Evolutionary conservation across 2,329 filamentous ascomycete species (phyloP).

Genomic region (Trichoderma sp.): DNA sequence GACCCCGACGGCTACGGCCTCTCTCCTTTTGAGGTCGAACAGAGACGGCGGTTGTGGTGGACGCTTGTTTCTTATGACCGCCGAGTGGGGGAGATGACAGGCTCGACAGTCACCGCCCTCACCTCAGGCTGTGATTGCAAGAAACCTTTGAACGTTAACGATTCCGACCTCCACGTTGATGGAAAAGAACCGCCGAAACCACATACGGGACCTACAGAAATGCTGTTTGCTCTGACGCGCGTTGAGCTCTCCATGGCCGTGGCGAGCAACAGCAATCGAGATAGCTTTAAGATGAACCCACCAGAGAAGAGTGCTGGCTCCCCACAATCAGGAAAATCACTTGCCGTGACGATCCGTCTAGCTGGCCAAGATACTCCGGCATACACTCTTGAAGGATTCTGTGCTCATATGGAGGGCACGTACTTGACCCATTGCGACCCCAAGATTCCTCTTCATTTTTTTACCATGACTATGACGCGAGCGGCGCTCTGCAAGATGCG

Average conservation of each 20-base stretch:
- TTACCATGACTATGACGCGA: constrained; percentile 56
- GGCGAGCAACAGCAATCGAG: constrained; percentile 44
- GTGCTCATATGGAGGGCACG: constrained; percentile 52
- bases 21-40: constrained; percentile 61
- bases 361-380: constrained; percentile 49
- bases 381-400: constrained; percentile 52
- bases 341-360: constrained; percentile 39
- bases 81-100: constrained; percentile 64
- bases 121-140: constrained; percentile 53
- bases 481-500: constrained; percentile 56
- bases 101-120: constrained; percentile 54
- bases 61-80: constrained; percentile 65
- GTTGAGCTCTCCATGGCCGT: constrained; percentile 56
- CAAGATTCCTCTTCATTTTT: constrained; percentile 57
- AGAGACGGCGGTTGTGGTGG: constrained; percentile 73
- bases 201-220: constrained; percentile 54
- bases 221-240: constrained; percentile 56
- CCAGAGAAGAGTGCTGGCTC: constrained; percentile 28
- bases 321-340: constrained; percentile 24
- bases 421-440: constrained; percentile 56
- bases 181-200: constrained; percentile 52
- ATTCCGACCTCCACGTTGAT: constrained; percentile 55
- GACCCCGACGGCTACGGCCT: constrained; percentile 55
- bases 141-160: constrained; percentile 59
- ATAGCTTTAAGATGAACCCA: constrained; percentile 31